A percentile compares a stretch with the other conserved stretches of the same genome.
Evolutionary conservation across 2,329 filamentous ascomycete genomes (phyloP).

Genomic region (Fusarium musae): DNA sequence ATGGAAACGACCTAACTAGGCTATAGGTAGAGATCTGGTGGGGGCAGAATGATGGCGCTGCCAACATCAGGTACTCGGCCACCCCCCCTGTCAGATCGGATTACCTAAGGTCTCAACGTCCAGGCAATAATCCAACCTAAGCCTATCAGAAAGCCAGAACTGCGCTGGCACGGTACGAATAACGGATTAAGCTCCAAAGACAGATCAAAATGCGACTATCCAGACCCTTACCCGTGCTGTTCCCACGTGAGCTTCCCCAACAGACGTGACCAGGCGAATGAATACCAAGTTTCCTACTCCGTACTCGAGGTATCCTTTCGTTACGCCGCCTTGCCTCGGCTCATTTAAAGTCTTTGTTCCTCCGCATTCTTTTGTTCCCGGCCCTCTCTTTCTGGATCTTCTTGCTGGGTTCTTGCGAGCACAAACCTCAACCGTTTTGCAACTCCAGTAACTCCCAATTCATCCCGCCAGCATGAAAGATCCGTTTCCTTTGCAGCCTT

Average conservation of each 20-base stretch:
- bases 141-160: neutral
- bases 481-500: conserved; percentile 73
- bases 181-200: conserved; percentile 6
- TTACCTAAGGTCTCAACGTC: conserved; percentile 22
- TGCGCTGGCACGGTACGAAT: neutral
- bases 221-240: conserved; percentile 34
- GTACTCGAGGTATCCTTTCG: neutral
- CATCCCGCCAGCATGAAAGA: conserved; percentile 69
- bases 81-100: conserved; percentile 2
- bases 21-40: conserved; percentile 17
- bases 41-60: conserved; percentile 19
- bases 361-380: neutral
- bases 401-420: neutral
- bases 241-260: conserved; percentile 43
- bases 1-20: neutral
- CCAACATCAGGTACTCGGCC: neutral
- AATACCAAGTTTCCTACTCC: neutral
- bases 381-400: neutral
- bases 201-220: conserved; percentile 9
- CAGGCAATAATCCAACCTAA: neutral
- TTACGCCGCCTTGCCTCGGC: conserved; percentile 16
- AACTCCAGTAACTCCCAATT: neutral
- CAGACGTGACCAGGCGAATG: conserved; percentile 29
- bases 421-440: neutral
- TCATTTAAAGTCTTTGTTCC: neutral